phyloP scores from a whole-genome alignment of 257 asterid species.

The Fraxinus quadrangulata region DNA sequence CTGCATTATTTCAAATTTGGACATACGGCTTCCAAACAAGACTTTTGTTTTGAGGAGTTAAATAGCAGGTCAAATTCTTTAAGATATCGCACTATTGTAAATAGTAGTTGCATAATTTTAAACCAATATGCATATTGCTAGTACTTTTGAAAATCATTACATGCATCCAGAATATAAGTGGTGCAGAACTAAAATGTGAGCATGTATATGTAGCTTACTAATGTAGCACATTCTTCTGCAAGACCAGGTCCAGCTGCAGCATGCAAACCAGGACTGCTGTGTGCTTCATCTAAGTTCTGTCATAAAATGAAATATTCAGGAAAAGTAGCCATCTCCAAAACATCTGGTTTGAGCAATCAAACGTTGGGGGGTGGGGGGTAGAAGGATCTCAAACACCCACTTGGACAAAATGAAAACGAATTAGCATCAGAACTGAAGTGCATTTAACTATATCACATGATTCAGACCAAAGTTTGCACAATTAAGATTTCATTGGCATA shows the following conservation, averaged over 20 bases:
- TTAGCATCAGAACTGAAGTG: slow-evolving; percentile 9
- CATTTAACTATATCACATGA: slow-evolving; percentile 3
- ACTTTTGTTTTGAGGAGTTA: neutral
- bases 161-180: neutral
- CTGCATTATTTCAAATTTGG: neutral
- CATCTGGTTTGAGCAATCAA: neutral
- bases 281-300: slow-evolving; percentile 95
- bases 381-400: slow-evolving; percentile 1
- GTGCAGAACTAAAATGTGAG: too few relatives aligned
- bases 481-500: neutral
- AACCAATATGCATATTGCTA: neutral
- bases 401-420: slow-evolving; percentile 13
- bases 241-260: slow-evolving; percentile 98
- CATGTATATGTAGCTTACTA: slow-evolving; percentile 31
- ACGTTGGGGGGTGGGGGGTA: neutral
- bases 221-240: slow-evolving; percentile 80
- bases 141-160: neutral
- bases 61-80: neutral
- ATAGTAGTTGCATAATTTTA: neutral
- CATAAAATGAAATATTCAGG: slow-evolving; percentile 19
- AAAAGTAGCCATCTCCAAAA: slow-evolving; percentile 18
- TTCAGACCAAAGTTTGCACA: neutral
- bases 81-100: neutral
- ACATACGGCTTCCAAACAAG: neutral
- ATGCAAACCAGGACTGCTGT: slow-evolving; percentile 95